Percentiles rank a stretch among this genome's conserved stretches.
These are phyloP conservation scores for Phytophthora lateralis DNA, from an alignment of 352 stramenopile species.

Conservation along the genomic window DNA sequence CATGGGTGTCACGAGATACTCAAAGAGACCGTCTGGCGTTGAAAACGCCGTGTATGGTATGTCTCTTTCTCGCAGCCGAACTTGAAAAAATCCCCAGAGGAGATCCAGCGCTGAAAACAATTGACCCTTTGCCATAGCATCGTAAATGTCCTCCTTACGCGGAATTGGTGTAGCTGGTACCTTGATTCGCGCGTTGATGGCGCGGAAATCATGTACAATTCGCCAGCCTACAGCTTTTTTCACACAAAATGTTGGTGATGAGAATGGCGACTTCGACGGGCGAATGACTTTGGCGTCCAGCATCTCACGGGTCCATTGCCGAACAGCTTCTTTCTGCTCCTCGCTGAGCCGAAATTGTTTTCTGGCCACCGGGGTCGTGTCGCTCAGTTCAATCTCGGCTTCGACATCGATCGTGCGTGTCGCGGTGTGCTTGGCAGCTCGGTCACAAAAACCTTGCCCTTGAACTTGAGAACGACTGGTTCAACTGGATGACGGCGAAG, in stretches of 20 bases:
- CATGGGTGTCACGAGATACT: conserved; percentile 8
- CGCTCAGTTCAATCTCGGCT: background rate
- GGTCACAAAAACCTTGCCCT: background rate
- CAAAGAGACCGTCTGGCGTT: conserved; percentile 1
- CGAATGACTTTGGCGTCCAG: background rate
- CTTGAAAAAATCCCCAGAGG: conserved; percentile 6
- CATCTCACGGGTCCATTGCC: background rate
- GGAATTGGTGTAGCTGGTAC: background rate
- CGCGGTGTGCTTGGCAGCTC: background rate
- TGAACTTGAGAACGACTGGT: no score
- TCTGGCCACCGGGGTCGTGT: background rate
- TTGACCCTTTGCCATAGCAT: background rate
- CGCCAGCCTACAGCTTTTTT: background rate
- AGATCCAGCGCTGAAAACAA: conserved; percentile 2
- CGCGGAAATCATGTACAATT: background rate
- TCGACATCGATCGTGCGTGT: background rate
- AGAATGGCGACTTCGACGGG: background rate
- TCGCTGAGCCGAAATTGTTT: background rate
- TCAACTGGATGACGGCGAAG: background rate
- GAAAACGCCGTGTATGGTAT: conserved; percentile 6
- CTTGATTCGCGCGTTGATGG: background rate
- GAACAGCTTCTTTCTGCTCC: background rate
- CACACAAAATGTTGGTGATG: conserved; percentile 1
- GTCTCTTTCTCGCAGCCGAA: background rate
- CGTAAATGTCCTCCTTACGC: conserved; percentile 4